A percentile compares a stretch with the other conserved stretches of the same genome.
phyloP scores from a whole-genome alignment of 345 rosid species.

The Gossypium arboreum region DNA sequence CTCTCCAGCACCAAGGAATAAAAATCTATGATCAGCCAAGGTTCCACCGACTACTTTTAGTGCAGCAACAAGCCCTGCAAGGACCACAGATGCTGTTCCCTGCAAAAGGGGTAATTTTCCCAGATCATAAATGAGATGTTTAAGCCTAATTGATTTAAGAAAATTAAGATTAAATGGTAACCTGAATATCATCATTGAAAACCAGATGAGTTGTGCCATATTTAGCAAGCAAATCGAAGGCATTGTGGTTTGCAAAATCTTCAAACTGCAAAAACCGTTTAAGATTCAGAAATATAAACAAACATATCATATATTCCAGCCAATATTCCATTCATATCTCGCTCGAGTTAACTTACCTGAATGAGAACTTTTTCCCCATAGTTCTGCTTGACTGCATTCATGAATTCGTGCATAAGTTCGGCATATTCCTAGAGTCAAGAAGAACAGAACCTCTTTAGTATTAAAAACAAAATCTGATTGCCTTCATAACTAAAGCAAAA shows the following conservation, averaged over 20 bases:
- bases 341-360: conserved; percentile 50
- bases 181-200: conserved; percentile 98
- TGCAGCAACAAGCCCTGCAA: conserved; percentile 87
- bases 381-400: conserved; percentile 89
- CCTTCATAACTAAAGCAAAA: conserved; percentile 8
- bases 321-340: neutral
- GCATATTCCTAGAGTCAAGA: conserved; percentile 65
- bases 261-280: conserved; percentile 59
- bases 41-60: conserved; percentile 70
- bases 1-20: conserved; percentile 99
- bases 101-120: conserved; percentile 25
- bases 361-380: conserved; percentile 93
- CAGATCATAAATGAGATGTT: conserved; percentile 14
- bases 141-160: neutral
- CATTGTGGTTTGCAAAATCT: conserved; percentile 98
- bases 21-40: conserved; percentile 71
- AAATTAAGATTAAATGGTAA: conserved; percentile 17
- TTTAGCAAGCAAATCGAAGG: conserved; percentile 81
- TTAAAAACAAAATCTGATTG: neutral
- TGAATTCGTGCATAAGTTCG: conserved; percentile 91
- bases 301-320: neutral
- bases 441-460: conserved; percentile 17
- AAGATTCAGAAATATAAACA: conserved; percentile 4
- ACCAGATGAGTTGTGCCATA: conserved; percentile 94
- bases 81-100: conserved; percentile 99